Conservation (phyloP, 1,284 basidiomycete genomes). For the Trichosporon sp. region DNA sequence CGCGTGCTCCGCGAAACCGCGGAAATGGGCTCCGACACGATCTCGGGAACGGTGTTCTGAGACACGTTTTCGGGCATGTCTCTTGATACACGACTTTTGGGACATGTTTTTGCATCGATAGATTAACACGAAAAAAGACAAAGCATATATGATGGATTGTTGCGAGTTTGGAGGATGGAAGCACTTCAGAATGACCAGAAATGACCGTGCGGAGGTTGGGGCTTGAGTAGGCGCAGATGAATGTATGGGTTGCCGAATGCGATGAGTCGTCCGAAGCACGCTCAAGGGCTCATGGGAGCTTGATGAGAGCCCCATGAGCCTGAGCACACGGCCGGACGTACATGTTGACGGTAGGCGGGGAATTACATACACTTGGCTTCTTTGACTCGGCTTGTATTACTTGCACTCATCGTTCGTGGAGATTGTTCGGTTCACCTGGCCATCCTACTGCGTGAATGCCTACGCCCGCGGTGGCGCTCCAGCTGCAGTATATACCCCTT, state of each 20-base stretch:
- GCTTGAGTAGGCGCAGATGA: neutral
- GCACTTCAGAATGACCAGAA: constrained; percentile 11
- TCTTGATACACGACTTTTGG: neutral
- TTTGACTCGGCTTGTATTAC: neutral
- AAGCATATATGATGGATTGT: neutral
- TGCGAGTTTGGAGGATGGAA: neutral
- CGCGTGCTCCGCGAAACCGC: too few species aligned
- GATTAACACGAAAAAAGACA: constrained; percentile 8
- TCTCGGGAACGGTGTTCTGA: neutral
- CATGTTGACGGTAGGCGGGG: neutral
- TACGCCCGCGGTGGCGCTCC: neutral
- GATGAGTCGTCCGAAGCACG: neutral
- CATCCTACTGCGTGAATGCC: neutral
- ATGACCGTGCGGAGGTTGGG: neutral
- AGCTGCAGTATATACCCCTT: neutral
- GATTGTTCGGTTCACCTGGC: constrained; percentile 10
- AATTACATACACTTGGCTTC: neutral
- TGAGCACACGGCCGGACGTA: neutral
- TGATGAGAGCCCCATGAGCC: neutral
- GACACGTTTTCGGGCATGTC: neutral
- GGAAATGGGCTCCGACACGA: neutral
- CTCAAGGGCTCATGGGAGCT: neutral
- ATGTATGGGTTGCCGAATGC: neutral
- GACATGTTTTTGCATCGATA: constrained; percentile 9
- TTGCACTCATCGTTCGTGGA: neutral